Conservation (phyloP, 805 yeast species). For the Candida ovalis region DNA sequence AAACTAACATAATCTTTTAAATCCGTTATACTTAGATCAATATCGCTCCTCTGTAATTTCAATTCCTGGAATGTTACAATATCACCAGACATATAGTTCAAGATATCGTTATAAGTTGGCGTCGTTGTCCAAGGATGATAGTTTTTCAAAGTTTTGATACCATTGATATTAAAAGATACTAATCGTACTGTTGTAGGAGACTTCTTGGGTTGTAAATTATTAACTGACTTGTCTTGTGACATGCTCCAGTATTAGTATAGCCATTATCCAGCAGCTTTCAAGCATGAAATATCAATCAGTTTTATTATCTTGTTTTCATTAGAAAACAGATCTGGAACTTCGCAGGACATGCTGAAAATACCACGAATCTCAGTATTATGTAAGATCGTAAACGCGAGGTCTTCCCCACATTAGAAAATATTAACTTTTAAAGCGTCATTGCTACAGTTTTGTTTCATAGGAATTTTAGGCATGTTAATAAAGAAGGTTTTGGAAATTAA, state of each 20-base stretch:
- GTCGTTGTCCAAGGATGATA: conserved; percentile 78
- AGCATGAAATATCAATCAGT: too few relatives aligned
- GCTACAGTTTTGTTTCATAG: too few relatives aligned
- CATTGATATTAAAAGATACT: conserved; percentile 77
- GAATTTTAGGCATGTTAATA: too few relatives aligned
- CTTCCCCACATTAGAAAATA: too few relatives aligned
- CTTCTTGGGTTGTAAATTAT: conserved; percentile 9
- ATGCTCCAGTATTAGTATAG: not conserved
- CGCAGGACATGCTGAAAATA: too few relatives aligned
- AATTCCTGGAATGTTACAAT: conserved; percentile 85
- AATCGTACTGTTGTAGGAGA: conserved; percentile 20
- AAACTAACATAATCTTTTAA: conserved; percentile 62
- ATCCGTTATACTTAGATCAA: conserved; percentile 32
- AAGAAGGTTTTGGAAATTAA: too few relatives aligned
- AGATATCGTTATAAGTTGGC: conserved; percentile 40
- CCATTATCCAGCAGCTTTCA: too few relatives aligned
- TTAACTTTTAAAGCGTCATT: too few relatives aligned
- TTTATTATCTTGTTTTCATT: too few relatives aligned
- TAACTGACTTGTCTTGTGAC: not conserved
- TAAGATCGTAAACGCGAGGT: too few relatives aligned
- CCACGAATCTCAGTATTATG: too few relatives aligned
- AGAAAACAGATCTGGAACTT: too few relatives aligned
- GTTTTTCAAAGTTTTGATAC: conserved; percentile 72
- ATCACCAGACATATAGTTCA: conserved; percentile 61
- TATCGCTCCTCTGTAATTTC: conserved; percentile 54